A percentile compares a stretch with the other conserved stretches of the same genome.
Evolutionary conservation across 2,329 filamentous ascomycete species (phyloP).

Genomic region (Teratosphaeria pseudoeucalypti): DNA sequence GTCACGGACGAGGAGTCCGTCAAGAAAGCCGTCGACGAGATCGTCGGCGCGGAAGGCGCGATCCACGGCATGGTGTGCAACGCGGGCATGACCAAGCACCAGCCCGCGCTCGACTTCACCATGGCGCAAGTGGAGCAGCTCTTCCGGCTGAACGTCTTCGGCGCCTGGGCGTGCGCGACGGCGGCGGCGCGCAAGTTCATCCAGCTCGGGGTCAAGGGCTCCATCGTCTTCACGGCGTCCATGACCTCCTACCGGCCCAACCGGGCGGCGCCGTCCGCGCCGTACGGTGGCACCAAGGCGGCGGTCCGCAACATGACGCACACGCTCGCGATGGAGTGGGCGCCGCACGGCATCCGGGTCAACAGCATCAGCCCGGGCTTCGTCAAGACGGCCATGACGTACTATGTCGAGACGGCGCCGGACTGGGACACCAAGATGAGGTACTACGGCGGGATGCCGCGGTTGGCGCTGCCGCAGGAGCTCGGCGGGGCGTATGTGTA

Average conservation of each 20-base stretch:
- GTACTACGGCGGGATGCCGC: constrained; percentile 45
- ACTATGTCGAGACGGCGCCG: constrained; percentile 38
- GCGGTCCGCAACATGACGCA: constrained; percentile 34
- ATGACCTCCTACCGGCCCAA: constrained; percentile 11
- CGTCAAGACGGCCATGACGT: constrained; percentile 34
- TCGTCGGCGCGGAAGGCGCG: constrained; percentile 16
- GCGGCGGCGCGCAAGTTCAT: constrained; percentile 7
- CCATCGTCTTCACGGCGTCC: constrained; percentile 7
- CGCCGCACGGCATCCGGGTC: constrained; percentile 24
- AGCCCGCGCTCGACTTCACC: constrained; percentile 22
- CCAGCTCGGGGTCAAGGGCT: constrained; percentile 4
- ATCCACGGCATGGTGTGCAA: constrained; percentile 21
- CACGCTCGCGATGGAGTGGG: constrained; percentile 26
- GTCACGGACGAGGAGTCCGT: constrained; percentile 19
- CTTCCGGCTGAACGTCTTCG: constrained; percentile 18
- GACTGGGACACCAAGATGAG: constrained; percentile 45
- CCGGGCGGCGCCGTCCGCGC: constrained; percentile 22
- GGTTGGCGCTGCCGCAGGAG: constrained; percentile 42
- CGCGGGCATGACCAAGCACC: constrained; percentile 24
- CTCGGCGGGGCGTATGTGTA: constrained; percentile 42
- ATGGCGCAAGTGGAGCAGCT: constrained; percentile 21
- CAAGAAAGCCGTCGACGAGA: constrained; percentile 17
- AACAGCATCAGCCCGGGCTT: constrained; percentile 25
- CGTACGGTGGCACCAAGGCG: constrained; percentile 35
- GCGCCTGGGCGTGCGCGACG: constrained; percentile 5